Percentiles rank a stretch among this genome's conserved stretches.
phyloP scores from a whole-genome alignment of 345 rosid genomes.

The Ceriops zippeliana region DNA sequence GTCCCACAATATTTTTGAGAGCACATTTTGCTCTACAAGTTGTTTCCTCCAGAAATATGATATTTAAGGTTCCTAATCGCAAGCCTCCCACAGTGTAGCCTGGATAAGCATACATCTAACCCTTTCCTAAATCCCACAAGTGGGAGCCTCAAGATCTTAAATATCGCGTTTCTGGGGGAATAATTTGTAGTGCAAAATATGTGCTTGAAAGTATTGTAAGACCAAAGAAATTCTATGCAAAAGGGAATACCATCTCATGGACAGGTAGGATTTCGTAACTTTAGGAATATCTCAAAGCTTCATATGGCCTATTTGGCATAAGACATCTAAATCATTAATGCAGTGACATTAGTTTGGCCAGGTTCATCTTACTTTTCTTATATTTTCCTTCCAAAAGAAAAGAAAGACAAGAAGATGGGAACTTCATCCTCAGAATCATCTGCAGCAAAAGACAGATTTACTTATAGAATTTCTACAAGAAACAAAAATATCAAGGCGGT shows the following conservation, averaged over 20 bases:
- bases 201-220: not conserved
- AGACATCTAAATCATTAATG: no score
- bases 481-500: not conserved
- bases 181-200: no score
- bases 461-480: not conserved
- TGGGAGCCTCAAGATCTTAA: no score
- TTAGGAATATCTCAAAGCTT: not conserved
- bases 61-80: no score
- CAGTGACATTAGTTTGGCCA: no score
- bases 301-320: not conserved
- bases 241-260: not conserved
- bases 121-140: no score
- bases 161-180: no score
- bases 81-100: no score
- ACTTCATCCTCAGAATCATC: not conserved
- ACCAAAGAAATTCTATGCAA: not conserved
- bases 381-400: not conserved
- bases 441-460: not conserved
- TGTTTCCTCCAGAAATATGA: no score
- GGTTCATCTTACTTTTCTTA: not conserved
- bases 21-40: not conserved
- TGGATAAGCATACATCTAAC: no score
- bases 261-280: not conserved
- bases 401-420: not conserved
- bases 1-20: not conserved